These are phyloP conservation scores for Psilocybe tampanensis DNA, from an alignment of 768 basidiomycete species.

Conservation along the genomic window DNA sequence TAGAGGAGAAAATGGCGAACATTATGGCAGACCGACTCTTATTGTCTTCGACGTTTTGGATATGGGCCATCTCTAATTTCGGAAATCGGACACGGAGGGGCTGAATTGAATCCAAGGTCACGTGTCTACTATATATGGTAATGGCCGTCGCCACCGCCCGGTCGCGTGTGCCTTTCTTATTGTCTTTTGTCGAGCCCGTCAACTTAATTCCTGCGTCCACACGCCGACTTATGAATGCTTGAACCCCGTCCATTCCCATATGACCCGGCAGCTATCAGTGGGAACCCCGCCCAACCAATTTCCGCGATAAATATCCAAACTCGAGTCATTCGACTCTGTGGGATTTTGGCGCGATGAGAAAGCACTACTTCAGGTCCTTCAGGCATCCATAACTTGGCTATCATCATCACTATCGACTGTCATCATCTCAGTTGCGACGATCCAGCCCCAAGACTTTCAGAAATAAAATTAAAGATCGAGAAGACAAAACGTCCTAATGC, in stretches of 20 bases:
- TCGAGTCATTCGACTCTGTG: too few species aligned
- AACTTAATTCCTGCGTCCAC: slow-evolving; percentile 10
- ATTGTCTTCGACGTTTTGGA: slow-evolving; percentile 30
- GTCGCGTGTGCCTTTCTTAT: slow-evolving; percentile 23
- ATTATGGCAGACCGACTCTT: slow-evolving; percentile 31
- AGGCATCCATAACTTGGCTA: too few species aligned
- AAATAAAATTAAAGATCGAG: too few species aligned
- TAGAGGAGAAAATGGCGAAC: slow-evolving; percentile 14
- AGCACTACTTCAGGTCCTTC: too few species aligned
- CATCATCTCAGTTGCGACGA: too few species aligned
- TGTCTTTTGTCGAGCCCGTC: slow-evolving; percentile 21
- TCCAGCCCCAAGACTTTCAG: too few species aligned
- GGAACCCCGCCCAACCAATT: not conserved
- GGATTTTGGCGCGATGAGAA: too few species aligned
- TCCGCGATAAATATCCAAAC: not conserved
- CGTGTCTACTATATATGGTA: slow-evolving; percentile 11
- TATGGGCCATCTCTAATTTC: slow-evolving; percentile 9
- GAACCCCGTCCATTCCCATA: not conserved
- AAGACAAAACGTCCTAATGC: not conserved
- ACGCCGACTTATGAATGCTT: slow-evolving; percentile 3
- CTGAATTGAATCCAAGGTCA: slow-evolving; percentile 10
- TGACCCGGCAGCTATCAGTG: slow-evolving; percentile 5
- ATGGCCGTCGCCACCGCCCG: slow-evolving; percentile 12
- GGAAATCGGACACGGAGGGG: slow-evolving; percentile 10
- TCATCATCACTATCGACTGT: too few species aligned